Base-by-base conservation (phyloP, 2,329 filamentous ascomycete genomes). In the Fusarium miscanthi region DNA sequence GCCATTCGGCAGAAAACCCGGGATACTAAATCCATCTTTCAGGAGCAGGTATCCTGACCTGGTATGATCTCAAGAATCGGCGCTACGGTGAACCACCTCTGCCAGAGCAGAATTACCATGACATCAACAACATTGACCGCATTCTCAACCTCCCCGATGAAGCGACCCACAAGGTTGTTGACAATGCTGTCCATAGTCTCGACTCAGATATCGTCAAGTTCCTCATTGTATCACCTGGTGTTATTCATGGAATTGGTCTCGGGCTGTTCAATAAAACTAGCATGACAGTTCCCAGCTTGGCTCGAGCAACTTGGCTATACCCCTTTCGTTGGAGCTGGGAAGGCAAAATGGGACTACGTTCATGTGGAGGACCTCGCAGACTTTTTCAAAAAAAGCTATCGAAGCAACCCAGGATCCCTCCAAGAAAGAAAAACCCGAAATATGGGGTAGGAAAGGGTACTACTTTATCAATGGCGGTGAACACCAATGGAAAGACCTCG, bases 81-180 rank as follows among this genome's bases (percentile, higher is more conserved):
- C 83, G 85, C n/a, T 82, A 76, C 61, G 86, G 86, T 40, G 80
- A 86, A 66, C 76, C 80, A 2, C 85, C 85, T 2, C 62, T 83
- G 33, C 80, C 83, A 8, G 84, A 84, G 53, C 79, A 87, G 73
- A 80, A 72, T 57, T 92, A 90, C 80, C 82, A 90, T 75, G 91
- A 93, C 72, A 84, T 89, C 74, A 83, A 87, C 14, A 87, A 86
- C 56, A 85, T 93, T 41, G 81, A 84, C 17, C 86, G 87, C 48
- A 82, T 92, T 40, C 82, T 87, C 3, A 84, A 77, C 16, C 76
- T 92, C 1, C 90, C 90, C 0, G 87, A 90, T 75, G 76, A 81
- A 1, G 90, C 86, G 14, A 77, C 85, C 30, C 92, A 94, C 81
- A 88, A 91, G 19, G 84, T 90, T 75, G 88, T 94, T 8, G 93